phyloP scores from a whole-genome alignment of 2,329 filamentous ascomycete species.

The Paecilomyces variotii region DNA sequence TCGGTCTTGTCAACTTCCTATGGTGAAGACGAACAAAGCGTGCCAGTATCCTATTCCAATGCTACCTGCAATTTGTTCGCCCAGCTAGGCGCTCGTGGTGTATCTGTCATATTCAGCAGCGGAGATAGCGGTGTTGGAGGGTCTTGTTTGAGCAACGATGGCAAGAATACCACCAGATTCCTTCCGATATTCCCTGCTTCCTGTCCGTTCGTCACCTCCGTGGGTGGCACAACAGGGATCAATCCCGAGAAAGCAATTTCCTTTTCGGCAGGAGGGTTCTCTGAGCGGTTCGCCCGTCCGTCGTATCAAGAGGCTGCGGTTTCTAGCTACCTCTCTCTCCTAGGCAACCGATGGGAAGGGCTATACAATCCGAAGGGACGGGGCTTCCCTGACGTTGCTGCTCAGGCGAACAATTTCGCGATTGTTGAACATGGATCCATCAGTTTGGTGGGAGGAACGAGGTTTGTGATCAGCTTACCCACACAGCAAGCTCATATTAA shows the following conservation, averaged over 20 bases:
- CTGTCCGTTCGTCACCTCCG: slow-evolving; percentile 56
- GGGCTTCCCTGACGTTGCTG: slow-evolving; percentile 55
- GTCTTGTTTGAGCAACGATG: slow-evolving; percentile 48
- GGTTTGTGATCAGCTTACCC: slow-evolving; percentile 16
- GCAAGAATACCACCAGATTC: slow-evolving; percentile 44
- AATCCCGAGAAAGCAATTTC: slow-evolving; percentile 47
- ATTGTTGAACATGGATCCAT: slow-evolving; percentile 31
- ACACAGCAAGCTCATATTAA: slow-evolving; percentile 3
- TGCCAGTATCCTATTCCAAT: slow-evolving; percentile 53
- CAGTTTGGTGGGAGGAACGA: slow-evolving; percentile 40
- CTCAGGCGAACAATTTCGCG: slow-evolving; percentile 42
- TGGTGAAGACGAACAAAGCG: slow-evolving; percentile 57
- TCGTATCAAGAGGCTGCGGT: slow-evolving; percentile 41
- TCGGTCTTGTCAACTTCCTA: slow-evolving; percentile 63
- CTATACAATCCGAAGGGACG: slow-evolving; percentile 47
- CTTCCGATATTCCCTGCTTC: slow-evolving; percentile 48
- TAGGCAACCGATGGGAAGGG: slow-evolving; percentile 37
- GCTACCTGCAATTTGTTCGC: slow-evolving; percentile 56
- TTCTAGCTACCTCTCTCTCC: slow-evolving; percentile 32
- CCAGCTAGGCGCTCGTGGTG: slow-evolving; percentile 57
- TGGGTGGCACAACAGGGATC: slow-evolving; percentile 50
- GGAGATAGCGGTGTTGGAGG: slow-evolving; percentile 56
- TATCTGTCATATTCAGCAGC: slow-evolving; percentile 57
- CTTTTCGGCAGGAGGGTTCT: slow-evolving; percentile 47
- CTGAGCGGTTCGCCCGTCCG: slow-evolving; percentile 41